These are phyloP conservation scores for Ananas comosus DNA, from an alignment of 176 grass and related monocot species.

Conservation along the genomic window DNA sequence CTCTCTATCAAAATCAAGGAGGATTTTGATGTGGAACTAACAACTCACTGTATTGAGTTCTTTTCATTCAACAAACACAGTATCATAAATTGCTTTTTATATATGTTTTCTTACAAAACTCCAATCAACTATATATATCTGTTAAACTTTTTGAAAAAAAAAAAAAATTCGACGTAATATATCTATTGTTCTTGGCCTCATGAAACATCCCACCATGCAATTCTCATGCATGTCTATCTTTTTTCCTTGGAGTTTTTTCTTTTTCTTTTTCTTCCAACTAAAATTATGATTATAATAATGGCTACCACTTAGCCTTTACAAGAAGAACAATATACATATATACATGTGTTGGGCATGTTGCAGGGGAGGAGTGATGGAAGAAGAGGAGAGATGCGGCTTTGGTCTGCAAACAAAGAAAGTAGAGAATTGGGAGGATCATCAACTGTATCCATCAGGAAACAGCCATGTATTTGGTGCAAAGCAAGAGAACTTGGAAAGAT, in stretches of 20 bases:
- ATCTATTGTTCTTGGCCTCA: too few relatives aligned
- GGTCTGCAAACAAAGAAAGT: constrained; percentile 18
- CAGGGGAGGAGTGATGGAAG: constrained; percentile 43
- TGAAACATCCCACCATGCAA: too few relatives aligned
- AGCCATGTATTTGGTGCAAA: constrained; percentile 34
- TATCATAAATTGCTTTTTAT: too few relatives aligned
- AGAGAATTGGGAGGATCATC: constrained; percentile 22
- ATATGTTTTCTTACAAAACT: too few relatives aligned
- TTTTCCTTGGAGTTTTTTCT: too few relatives aligned
- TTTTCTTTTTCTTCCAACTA: too few relatives aligned
- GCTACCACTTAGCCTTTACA: too few relatives aligned
- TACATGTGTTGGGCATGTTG: background rate
- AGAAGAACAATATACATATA: background rate
- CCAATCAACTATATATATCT: too few relatives aligned
- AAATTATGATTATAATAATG: background rate
- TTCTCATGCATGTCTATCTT: too few relatives aligned
- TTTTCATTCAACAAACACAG: too few relatives aligned
- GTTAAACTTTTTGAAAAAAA: too few relatives aligned
- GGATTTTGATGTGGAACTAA: background rate
- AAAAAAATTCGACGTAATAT: too few relatives aligned
- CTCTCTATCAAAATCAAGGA: background rate
- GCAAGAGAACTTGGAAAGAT: constrained; percentile 29
- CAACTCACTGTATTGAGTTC: background rate
- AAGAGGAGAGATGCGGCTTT: constrained; percentile 32
- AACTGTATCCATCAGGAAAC: constrained; percentile 19